Evolutionary conservation across 2,329 filamentous ascomycete genomes (phyloP).

Genomic region (Trichoderma sp.): DNA sequence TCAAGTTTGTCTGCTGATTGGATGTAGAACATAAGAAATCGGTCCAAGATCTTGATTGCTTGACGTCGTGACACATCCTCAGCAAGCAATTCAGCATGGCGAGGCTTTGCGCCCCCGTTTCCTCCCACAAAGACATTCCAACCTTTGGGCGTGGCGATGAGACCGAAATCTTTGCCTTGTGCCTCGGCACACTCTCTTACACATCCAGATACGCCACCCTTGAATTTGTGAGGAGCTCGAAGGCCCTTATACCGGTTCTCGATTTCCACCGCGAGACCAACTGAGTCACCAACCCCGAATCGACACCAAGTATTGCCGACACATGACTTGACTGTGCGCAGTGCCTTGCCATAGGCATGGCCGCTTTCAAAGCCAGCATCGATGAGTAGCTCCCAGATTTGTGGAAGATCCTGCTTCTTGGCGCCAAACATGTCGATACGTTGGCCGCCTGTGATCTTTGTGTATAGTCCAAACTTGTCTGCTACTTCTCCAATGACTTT

Average conservation of each 20-base stretch:
- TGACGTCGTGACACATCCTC: slow-evolving; percentile 85
- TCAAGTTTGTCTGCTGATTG: slow-evolving; percentile 89
- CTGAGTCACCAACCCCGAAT: slow-evolving; percentile 85
- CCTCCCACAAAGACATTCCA: slow-evolving; percentile 92
- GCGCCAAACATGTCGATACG: slow-evolving; percentile 93
- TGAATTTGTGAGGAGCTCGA: slow-evolving; percentile 86
- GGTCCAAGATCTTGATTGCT: slow-evolving; percentile 81
- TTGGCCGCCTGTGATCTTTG: slow-evolving; percentile 90
- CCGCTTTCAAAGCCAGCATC: slow-evolving; percentile 88
- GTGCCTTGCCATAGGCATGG: slow-evolving; percentile 86
- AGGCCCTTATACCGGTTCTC: slow-evolving; percentile 94
- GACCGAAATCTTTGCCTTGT: slow-evolving; percentile 90
- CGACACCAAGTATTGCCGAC: slow-evolving; percentile 92
- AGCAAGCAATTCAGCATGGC: slow-evolving; percentile 79
- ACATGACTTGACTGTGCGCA: slow-evolving; percentile 89
- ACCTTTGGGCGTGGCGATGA: slow-evolving; percentile 90
- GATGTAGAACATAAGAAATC: slow-evolving; percentile 92
- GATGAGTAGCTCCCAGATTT: slow-evolving; percentile 80
- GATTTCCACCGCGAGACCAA: slow-evolving; percentile 84
- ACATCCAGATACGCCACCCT: slow-evolving; percentile 86
- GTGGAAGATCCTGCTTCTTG: slow-evolving; percentile 79
- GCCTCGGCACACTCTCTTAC: slow-evolving; percentile 93
- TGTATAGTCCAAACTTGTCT: slow-evolving; percentile 82
- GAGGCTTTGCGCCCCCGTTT: slow-evolving; percentile 84
- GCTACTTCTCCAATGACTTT: slow-evolving; percentile 83